Base-by-base conservation (phyloP, 2,329 filamentous ascomycete genomes). In the Aspergillus transmontanensis region DNA sequence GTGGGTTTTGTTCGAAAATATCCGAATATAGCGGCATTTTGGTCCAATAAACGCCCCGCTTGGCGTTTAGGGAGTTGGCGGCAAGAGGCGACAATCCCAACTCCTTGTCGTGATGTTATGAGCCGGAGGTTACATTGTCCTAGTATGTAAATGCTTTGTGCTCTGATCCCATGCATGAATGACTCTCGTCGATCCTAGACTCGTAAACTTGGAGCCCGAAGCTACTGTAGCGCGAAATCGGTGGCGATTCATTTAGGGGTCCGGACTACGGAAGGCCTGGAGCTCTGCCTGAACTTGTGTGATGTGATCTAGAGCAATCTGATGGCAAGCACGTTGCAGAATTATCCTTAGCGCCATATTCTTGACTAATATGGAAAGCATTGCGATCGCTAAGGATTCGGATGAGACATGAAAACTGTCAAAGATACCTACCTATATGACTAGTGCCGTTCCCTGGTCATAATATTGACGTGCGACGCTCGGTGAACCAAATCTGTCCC, bases 21-120 rank as follows among this genome's bases (percentile, higher is more conserved):
- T 54, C 51, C 51, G 51, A 34, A 10, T 54, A 54, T 54, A n/a
- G 51, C 51, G 51, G 30, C 51, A 34, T 54, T 54, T 36, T 54
- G 21, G 19, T 36, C 51, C 51, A 54, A 54, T 54, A 19, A 36
- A 6, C 30, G 10, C 30, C 51, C 32, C n/a, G 51, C 51, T 54
- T 21, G 30, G 51, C n/a, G 23, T 5, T 2, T 14, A 36, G 30
- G 30, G 30, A 54, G 23, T 19, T 30, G 30, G 50, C 50, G 50
- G 50, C 26, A 54, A 36, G 30, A 34, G 16, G 30, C 32, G 19
- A 23, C 51, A 36, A 36, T 36, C 21, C 19, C 28, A 12, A 12
- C 30, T 54, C 10, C 28, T 34, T 3, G 30, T 14, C 32, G 30
- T 6, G 51, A 12, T 54, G 30, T 54, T 12, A 54, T 23, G 36